A percentile compares a stretch with the other conserved stretches of the same genome.
Evolutionary conservation across 208 protist species (phyloP).

Genomic region (Kentomonas sorsogonicus): DNA sequence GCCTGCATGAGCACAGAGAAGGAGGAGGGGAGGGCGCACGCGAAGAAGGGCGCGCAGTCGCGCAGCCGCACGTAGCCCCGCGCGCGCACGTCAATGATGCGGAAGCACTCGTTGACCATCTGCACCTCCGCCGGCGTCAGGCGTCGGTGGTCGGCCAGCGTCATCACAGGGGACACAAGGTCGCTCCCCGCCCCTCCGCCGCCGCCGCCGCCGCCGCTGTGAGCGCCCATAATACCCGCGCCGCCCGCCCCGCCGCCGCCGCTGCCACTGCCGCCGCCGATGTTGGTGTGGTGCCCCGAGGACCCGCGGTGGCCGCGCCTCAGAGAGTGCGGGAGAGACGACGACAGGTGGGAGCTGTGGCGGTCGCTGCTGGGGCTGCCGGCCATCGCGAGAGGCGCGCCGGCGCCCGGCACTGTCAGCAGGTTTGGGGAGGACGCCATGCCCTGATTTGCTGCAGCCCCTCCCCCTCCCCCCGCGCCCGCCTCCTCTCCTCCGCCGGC

Average conservation of each 20-base stretch:
- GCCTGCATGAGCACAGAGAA: slow-evolving; percentile 1
- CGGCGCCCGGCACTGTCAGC: not conserved
- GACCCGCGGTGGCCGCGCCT: too few species aligned
- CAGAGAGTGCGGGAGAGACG: too few species aligned
- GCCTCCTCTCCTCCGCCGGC: too few species aligned
- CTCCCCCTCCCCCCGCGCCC: too few species aligned
- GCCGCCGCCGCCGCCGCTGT: not conserved
- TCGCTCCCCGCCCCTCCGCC: not conserved
- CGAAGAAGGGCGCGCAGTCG: slow-evolving; percentile 20
- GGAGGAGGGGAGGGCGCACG: slow-evolving; percentile 7
- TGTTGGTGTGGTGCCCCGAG: not conserved
- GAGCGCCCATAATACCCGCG: not conserved
- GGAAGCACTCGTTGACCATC: slow-evolving; percentile 33
- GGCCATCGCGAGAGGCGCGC: slow-evolving; percentile 5
- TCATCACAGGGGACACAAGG: not conserved
- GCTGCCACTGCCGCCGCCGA: not conserved
- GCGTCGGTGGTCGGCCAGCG: not conserved
- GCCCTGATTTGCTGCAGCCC: too few species aligned
- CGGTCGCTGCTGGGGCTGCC: not conserved
- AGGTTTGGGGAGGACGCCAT: not conserved
- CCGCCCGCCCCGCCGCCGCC: not conserved
- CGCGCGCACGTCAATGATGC: slow-evolving; percentile 20
- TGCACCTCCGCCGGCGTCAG: slow-evolving; percentile 1
- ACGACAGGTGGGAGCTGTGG: too few species aligned
- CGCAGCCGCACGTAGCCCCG: slow-evolving; percentile 18